phyloP scores from a whole-genome alignment of 2,329 filamentous ascomycete genomes.

The Ramularia endophylla region DNA sequence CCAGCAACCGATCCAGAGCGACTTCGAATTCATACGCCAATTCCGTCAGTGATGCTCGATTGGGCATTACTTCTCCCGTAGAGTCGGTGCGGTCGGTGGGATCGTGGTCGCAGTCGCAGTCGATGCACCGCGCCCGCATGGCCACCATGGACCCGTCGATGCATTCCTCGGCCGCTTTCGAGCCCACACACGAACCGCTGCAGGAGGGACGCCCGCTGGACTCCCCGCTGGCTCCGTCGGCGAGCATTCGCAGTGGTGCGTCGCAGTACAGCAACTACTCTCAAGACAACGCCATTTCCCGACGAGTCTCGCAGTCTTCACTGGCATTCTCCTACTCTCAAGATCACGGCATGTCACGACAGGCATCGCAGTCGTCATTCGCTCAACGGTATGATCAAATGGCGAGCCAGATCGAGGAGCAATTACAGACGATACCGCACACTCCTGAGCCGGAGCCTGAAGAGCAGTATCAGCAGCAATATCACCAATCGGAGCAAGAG shows the following conservation, averaged over 20 bases:
- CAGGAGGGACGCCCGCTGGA: conserved; percentile 32
- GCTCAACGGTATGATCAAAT: conserved; percentile 26
- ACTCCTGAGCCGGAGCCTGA: conserved; percentile 16
- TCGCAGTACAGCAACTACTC: conserved; percentile 10
- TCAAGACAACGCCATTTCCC: conserved; percentile 19
- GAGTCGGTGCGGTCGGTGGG: conserved; percentile 52
- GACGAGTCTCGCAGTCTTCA: conserved; percentile 18
- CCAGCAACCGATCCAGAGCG: conserved; percentile 50
- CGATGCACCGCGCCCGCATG: conserved; percentile 32
- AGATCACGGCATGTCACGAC: conserved; percentile 3
- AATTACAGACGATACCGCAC: conserved; percentile 22
- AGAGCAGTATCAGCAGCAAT: neutral
- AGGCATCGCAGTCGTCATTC: conserved; percentile 23
- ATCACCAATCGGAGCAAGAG: conserved; percentile 11
- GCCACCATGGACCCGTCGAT: conserved; percentile 26
- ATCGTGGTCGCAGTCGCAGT: conserved; percentile 33
- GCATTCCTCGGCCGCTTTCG: conserved; percentile 33
- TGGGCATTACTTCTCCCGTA: conserved; percentile 61
- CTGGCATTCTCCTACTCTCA: conserved; percentile 7
- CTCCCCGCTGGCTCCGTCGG: conserved; percentile 26
- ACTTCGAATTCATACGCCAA: conserved; percentile 59
- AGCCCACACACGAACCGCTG: conserved; percentile 36
- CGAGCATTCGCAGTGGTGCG: conserved; percentile 9
- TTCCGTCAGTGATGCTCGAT: conserved; percentile 59
- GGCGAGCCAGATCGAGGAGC: conserved; percentile 26